A percentile compares a stretch with the other conserved stretches of the same genome.
These are phyloP conservation scores for Cladosporium sp. DNA, from an alignment of 2,329 filamentous ascomycete genomes.

Conservation along the genomic window DNA sequence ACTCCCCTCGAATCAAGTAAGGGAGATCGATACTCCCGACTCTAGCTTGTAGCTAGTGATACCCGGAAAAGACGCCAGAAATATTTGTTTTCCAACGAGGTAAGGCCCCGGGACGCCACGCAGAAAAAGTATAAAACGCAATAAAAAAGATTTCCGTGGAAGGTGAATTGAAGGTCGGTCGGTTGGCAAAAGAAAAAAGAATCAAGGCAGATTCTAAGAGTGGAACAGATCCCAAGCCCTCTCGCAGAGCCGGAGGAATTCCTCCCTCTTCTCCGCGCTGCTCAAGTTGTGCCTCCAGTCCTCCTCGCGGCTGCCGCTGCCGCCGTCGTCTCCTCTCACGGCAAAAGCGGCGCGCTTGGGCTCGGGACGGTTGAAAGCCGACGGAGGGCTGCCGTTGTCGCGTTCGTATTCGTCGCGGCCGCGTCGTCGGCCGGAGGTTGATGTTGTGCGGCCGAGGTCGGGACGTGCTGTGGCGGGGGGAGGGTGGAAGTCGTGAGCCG, in stretches of 20 bases:
- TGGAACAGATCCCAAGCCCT: slow-evolving; percentile 97
- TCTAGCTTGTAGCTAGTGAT: too few species aligned
- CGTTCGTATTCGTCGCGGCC: slow-evolving; percentile 84
- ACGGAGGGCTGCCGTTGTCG: slow-evolving; percentile 78
- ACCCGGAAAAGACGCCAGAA: too few species aligned
- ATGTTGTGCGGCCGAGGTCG: slow-evolving; percentile 34
- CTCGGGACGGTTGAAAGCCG: slow-evolving; percentile 54
- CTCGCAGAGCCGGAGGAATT: slow-evolving; percentile 82
- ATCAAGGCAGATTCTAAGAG: slow-evolving; percentile 54
- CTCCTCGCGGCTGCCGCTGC: slow-evolving; percentile 18
- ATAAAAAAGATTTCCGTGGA: too few species aligned
- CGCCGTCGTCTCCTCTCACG: slow-evolving; percentile 23
- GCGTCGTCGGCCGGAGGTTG: slow-evolving; percentile 65
- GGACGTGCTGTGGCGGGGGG: slow-evolving; percentile 20
- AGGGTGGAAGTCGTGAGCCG: slow-evolving; percentile 13
- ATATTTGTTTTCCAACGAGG: too few species aligned
- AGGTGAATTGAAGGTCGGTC: neutral
- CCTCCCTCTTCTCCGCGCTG: slow-evolving; percentile 83
- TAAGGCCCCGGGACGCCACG: too few species aligned
- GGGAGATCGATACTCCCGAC: too few species aligned
- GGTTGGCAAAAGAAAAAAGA: neutral
- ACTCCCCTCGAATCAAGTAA: too few species aligned
- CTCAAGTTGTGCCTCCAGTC: slow-evolving; percentile 72
- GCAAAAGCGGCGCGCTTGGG: slow-evolving; percentile 45
- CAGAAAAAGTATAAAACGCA: too few species aligned